Percentiles rank a stretch among this genome's conserved stretches.
These are phyloP conservation scores for Cronartium ribicola DNA, from an alignment of 1,284 basidiomycete species.

Conservation along the genomic window DNA sequence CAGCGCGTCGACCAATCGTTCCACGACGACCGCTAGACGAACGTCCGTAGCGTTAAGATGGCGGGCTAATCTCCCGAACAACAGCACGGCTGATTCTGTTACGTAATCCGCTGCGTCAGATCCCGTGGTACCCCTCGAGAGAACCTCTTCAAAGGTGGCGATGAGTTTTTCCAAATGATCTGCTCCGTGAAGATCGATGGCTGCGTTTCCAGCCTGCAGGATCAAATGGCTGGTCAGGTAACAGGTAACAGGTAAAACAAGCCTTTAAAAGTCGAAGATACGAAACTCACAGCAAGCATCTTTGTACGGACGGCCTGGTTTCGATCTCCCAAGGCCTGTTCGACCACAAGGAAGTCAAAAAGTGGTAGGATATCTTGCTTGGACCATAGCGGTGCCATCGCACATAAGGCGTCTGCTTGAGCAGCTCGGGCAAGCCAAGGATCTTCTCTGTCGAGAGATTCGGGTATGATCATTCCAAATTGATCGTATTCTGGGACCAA, in stretches of 20 bases:
- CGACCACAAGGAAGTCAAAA: conserved; percentile 79
- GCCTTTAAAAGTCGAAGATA: neutral
- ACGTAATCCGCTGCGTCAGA: conserved; percentile 71
- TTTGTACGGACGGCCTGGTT: conserved; percentile 72
- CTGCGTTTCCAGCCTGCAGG: conserved; percentile 63
- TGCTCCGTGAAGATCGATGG: conserved; percentile 80
- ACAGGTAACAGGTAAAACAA: neutral
- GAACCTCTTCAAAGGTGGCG: conserved; percentile 72
- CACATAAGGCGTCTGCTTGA: conserved; percentile 66
- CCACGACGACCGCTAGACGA: conserved; percentile 77
- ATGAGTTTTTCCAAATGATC: conserved; percentile 71
- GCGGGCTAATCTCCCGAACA: conserved; percentile 86
- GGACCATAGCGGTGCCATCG: conserved; percentile 66
- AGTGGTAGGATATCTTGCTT: conserved; percentile 68
- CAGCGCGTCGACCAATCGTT: conserved; percentile 82
- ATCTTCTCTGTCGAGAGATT: conserved; percentile 83
- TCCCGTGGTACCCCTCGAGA: conserved; percentile 53
- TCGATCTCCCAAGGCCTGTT: conserved; percentile 83
- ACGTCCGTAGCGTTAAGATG: conserved; percentile 74
- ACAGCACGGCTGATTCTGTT: conserved; percentile 89
- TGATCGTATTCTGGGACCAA: conserved; percentile 52
- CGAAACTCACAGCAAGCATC: conserved; percentile 62
- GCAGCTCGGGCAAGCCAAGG: conserved; percentile 84
- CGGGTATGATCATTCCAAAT: conserved; percentile 82
- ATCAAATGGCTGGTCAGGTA: neutral